A percentile compares a stretch with the other conserved stretches of the same genome.
Conservation (phyloP, 1,284 basidiomycete species). For the Malassezia sp. region DNA sequence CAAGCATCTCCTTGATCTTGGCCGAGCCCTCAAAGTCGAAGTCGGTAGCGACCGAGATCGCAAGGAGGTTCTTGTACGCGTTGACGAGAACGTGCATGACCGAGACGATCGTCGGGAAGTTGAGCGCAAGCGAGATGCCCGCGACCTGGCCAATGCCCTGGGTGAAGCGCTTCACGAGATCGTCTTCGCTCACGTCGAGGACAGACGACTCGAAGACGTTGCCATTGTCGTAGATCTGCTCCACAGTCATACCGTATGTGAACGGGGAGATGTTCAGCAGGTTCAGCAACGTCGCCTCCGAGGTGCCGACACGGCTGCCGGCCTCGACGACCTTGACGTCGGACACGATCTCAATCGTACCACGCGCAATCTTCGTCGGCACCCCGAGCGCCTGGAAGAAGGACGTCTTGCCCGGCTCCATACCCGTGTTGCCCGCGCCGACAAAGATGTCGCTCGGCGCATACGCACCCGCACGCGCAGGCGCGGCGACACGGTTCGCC, state of each 20-base stretch:
- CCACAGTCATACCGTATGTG: constrained; percentile 96
- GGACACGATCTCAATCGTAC: constrained; percentile 98
- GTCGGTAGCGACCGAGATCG: constrained; percentile 80
- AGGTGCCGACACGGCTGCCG: constrained; percentile 84
- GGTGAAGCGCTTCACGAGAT: constrained; percentile 80
- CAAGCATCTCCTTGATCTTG: constrained; percentile 94
- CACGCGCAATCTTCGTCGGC: constrained; percentile 99
- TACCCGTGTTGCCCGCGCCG: constrained; percentile 93
- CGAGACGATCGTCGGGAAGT: constrained; percentile 91
- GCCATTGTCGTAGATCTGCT: constrained; percentile 48
- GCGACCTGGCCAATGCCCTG: constrained; percentile 90
- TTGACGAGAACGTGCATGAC: constrained; percentile 91
- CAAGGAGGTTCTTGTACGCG: constrained; percentile 90
- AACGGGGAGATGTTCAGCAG: constrained; percentile 79
- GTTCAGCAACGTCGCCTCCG: constrained; percentile 95
- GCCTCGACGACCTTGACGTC: constrained; percentile 90
- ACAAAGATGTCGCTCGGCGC: constrained; percentile 85
- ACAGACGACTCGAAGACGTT: constrained; percentile 64
- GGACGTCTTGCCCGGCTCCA: constrained; percentile 64
- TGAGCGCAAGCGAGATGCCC: constrained; percentile 81
- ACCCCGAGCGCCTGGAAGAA: constrained; percentile 99
- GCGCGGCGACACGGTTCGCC: constrained; percentile 94
- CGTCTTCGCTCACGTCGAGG: constrained; percentile 82
- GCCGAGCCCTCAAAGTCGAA: constrained; percentile 87
- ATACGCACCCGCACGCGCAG: constrained; percentile 92